Percentiles rank a stretch among this genome's conserved stretches.
These are phyloP conservation scores for Moesziomyces globuligerus DNA, from an alignment of 1,284 basidiomycete genomes.

Conservation along the genomic window DNA sequence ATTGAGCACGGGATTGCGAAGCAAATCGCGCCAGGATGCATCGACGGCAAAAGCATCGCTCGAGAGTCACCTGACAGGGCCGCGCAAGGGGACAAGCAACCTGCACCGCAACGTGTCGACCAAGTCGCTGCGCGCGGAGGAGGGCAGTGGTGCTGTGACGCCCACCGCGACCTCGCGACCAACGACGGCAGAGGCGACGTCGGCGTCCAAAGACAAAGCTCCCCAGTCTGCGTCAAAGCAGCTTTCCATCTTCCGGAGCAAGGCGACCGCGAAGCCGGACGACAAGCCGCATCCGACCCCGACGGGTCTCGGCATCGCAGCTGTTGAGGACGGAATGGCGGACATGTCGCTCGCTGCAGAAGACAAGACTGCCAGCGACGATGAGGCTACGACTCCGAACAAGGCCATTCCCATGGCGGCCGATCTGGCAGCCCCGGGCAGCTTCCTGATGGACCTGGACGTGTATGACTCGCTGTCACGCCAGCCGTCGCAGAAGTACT, in stretches of 20 bases:
- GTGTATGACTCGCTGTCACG: slow-evolving; percentile 45
- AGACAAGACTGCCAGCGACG: slow-evolving; percentile 1
- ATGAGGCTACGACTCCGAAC: neutral
- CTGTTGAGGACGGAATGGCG: slow-evolving; percentile 10
- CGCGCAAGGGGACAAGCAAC: slow-evolving; percentile 1
- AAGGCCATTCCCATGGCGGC: slow-evolving; percentile 1
- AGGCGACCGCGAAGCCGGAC: slow-evolving; percentile 14
- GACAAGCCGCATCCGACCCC: slow-evolving; percentile 4
- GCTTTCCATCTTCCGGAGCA: slow-evolving; percentile 18
- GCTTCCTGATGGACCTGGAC: slow-evolving; percentile 50
- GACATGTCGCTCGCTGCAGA: slow-evolving; percentile 3
- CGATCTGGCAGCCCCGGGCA: slow-evolving; percentile 24
- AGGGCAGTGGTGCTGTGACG: slow-evolving; percentile 15
- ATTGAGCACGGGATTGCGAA: slow-evolving; percentile 12
- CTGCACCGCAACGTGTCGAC: slow-evolving; percentile 18
- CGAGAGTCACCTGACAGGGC: slow-evolving; percentile 19
- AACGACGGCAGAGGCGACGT: neutral
- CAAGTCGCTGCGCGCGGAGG: slow-evolving; percentile 19
- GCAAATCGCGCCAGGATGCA: slow-evolving; percentile 18
- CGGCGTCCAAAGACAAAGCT: slow-evolving; percentile 1
- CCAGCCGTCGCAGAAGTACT: slow-evolving; percentile 14
- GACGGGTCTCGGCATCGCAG: slow-evolving; percentile 27
- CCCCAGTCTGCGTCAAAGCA: slow-evolving; percentile 1
- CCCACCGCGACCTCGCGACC: slow-evolving; percentile 2
- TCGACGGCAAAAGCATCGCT: slow-evolving; percentile 23